Percentiles rank a stretch among this genome's conserved stretches.
phyloP scores from a whole-genome alignment of 108 stramenopile genomes.

The Nannochloropsis oceanica region DNA sequence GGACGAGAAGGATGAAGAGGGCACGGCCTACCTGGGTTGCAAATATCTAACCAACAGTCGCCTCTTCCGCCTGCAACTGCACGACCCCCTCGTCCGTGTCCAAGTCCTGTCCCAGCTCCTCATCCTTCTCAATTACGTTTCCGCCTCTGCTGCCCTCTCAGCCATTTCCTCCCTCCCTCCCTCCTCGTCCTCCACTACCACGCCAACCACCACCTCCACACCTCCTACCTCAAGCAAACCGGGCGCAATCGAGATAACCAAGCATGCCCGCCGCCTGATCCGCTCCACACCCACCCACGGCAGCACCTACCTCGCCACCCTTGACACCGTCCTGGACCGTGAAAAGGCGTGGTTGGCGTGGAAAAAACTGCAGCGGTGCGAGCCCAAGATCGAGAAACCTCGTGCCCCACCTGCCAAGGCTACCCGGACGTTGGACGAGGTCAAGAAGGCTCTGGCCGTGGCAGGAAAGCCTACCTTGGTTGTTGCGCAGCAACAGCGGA shows the following conservation, averaged over 20 bases:
- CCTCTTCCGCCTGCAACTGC: constrained; percentile 36
- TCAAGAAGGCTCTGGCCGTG: not conserved
- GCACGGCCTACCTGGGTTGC: constrained; percentile 17
- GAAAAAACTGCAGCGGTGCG: constrained; percentile 19
- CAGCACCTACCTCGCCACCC: constrained; percentile 20
- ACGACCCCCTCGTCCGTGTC: constrained; percentile 25
- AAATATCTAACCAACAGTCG: constrained; percentile 39
- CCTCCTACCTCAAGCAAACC: not conserved
- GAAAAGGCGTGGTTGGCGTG: constrained; percentile 32
- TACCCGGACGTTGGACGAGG: not conserved
- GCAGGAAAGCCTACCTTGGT: not conserved
- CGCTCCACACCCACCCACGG: constrained; percentile 28
- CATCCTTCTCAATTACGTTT: not conserved
- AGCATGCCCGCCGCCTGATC: constrained; percentile 20
- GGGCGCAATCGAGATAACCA: constrained; percentile 2
- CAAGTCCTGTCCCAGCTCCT: constrained; percentile 15
- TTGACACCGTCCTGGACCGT: constrained; percentile 15
- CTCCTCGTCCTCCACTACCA: not conserved
- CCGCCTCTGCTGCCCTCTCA: not conserved
- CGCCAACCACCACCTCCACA: not conserved
- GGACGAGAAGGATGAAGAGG: not conserved
- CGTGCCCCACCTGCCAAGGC: not conserved
- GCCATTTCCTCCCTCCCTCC: not conserved
- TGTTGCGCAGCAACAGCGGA: not conserved
- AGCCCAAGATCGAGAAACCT: not conserved